Base-by-base conservation (phyloP, 257 asterid species). In the Datura wrightii region DNA sequence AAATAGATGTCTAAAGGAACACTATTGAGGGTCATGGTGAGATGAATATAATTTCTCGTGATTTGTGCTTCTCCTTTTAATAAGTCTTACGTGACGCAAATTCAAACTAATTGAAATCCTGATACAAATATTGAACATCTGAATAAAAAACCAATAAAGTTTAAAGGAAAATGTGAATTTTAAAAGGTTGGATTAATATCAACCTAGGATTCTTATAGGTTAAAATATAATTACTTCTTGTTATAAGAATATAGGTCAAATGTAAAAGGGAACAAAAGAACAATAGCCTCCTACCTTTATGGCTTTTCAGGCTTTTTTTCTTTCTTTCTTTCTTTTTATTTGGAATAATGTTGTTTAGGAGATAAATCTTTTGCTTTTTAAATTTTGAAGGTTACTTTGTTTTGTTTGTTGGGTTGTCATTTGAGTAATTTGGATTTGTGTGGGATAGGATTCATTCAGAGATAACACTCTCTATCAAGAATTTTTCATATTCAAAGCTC, bases 281-380 rank as follows among this genome's bases (percentile, higher is more conserved):
- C 81, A 80, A 34, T 83, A 50, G 85, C 76, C 81, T 31, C 86
- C 85, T 48, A 24, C 82, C 80, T 86, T 86, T 86, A 87, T 81
- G 86, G 90, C 46, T 58, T 70, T 76, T 87, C 81, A 31, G 83
- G 85, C 81, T 62, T 56, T 87, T 82, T 80, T 82, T 83, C 31
- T 72, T 86, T 80, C 31, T 72, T 86, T 80, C 36, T n/a, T 59
- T 24, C 19, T 44, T 19, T 46, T 74, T 19, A 15, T 42, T 50
- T 76, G 42, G 19, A 74, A 46, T 74, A 74, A 19, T 48, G 41
- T 19, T 50, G 31, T 50, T 13, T 50, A 6, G 15, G 19, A 13
- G 82, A 76, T 50, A 13, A 31, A 8, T 76, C n/a, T 76, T 24
- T n/a, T 52, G 6, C 24, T 31, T 50, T 74, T 41, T 59, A 1